Percentiles rank a stretch among this genome's conserved stretches.
phyloP scores from a whole-genome alignment of 768 basidiomycete species.

The Bullera alba region DNA sequence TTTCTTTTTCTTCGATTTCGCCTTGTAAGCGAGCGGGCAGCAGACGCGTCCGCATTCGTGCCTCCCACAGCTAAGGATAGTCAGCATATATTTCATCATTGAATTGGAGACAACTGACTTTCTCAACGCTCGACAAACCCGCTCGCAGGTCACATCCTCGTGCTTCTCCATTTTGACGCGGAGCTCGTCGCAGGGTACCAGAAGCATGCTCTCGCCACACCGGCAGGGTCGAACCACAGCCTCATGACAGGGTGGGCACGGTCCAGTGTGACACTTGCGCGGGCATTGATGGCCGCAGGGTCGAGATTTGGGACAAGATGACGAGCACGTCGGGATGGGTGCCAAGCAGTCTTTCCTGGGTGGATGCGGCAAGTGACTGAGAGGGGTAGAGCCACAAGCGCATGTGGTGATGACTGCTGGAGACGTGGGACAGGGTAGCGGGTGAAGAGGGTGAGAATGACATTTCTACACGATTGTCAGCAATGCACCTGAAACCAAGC shows the following conservation, averaged over 20 bases:
- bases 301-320: conserved; percentile 56
- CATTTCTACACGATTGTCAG: conserved; percentile 49
- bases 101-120: conserved; percentile 38
- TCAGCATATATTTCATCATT: neutral
- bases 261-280: conserved; percentile 63
- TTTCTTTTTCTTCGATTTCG: conserved; percentile 48
- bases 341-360: conserved; percentile 56
- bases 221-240: conserved; percentile 71
- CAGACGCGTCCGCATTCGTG: conserved; percentile 81
- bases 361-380: conserved; percentile 46
- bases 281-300: conserved; percentile 72
- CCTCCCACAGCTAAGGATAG: conserved; percentile 56
- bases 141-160: conserved; percentile 64
- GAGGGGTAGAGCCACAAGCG: conserved; percentile 68
- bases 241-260: conserved; percentile 72
- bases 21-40: conserved; percentile 73
- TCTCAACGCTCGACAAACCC: conserved; percentile 67
- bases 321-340: conserved; percentile 72
- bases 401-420: conserved; percentile 53
- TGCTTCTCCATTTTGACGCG: conserved; percentile 40
- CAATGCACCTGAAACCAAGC: neutral
- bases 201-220: conserved; percentile 66
- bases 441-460: conserved; percentile 61
- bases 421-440: conserved; percentile 64
- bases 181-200: conserved; percentile 54